Evolutionary conservation across 169 alveolate species (phyloP), one percentile per base, ranked within the genome.

Genomic region (Cystoisospora suis): DNA sequence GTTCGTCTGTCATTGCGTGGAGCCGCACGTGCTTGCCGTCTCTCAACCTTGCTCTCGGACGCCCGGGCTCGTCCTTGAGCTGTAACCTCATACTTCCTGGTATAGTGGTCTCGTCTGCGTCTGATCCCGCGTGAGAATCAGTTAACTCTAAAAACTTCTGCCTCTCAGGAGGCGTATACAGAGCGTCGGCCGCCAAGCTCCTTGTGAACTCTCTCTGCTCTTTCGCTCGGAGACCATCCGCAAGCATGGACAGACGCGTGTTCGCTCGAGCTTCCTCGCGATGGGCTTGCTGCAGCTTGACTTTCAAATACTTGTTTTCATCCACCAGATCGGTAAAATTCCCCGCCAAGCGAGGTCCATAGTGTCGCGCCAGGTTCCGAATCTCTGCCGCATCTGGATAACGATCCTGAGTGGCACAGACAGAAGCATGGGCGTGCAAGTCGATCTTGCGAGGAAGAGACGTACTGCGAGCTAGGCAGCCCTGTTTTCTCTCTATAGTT

Each of bases 381-480:
- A 77, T 77, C 77, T 89, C 92, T 42, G 89, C 75, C 27, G 89
- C 89, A 34, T 89, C 86, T n/a, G 92, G 92, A 61, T 79, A 89
- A 34, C n/a, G 45, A 29, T 44, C 85, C 92, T 89, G 92, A 53
- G 59, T 29, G 23, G 29, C 61, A 45, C 44, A 56, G 38, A 9
- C 20, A 9, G 65, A 9, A 36, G 72, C 15, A 36, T 27, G 29
- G 6, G 15, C 12, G 15, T 3, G 29, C 29, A 36, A 58, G 29
- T 27, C 3, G 3, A 29, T 58, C 3, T 7, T 58, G 40, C 72
- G 32, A 12, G 7, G 88, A 29, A 44, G 49, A 32, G 38, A 80
- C 34, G 20, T 17, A 34, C 12, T 12, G 49, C 47, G 53, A 12
- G n/a, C 47, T 36, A 45, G 27, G 40, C 79, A 29, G 17, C 12